A percentile compares a stretch with the other conserved stretches of the same genome.
These are phyloP conservation scores for Tetrahymena malaccensis DNA, from an alignment of 73 alveolate species.

Conservation along the genomic window DNA sequence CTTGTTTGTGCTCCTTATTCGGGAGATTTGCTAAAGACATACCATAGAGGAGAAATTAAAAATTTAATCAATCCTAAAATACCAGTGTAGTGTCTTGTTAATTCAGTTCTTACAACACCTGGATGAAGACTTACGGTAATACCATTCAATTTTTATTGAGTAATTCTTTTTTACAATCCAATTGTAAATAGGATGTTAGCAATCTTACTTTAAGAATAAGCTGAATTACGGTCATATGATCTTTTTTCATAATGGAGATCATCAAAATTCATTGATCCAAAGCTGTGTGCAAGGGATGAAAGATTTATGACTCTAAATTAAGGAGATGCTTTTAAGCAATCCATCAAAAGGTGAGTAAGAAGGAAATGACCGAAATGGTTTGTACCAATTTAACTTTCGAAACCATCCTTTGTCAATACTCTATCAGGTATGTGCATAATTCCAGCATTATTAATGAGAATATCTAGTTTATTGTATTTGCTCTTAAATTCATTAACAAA, in stretches of 20 bases:
- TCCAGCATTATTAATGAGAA: conserved; percentile 38
- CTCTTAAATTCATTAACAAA: neutral
- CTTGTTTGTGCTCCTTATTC: conserved; percentile 21
- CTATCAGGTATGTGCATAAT: conserved; percentile 7
- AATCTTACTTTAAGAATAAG: conserved; percentile 25
- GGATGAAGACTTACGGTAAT: conserved; percentile 15
- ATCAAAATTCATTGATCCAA: neutral
- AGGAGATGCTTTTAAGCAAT: conserved; percentile 5
- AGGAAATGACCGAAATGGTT: conserved; percentile 36
- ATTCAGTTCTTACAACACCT: conserved; percentile 33
- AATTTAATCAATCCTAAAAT: neutral
- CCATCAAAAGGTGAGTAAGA: conserved; percentile 17
- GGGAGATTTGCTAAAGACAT: neutral
- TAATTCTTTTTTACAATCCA: conserved; percentile 8
- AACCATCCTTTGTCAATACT: conserved; percentile 4
- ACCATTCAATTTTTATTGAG: neutral
- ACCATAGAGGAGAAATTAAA: neutral
- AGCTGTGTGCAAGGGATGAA: conserved; percentile 14
- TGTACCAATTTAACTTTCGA: conserved; percentile 19
- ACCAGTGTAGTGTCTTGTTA: neutral
- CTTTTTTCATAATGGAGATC: conserved; percentile 1
- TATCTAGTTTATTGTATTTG: neutral
- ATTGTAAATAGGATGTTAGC: conserved; percentile 24
- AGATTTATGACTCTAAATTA: conserved; percentile 31
- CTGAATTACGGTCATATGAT: neutral